Percentiles rank a stretch among this genome's conserved stretches.
phyloP scores from a whole-genome alignment of 1,284 basidiomycete genomes.

The Ganoderma multipileum region DNA sequence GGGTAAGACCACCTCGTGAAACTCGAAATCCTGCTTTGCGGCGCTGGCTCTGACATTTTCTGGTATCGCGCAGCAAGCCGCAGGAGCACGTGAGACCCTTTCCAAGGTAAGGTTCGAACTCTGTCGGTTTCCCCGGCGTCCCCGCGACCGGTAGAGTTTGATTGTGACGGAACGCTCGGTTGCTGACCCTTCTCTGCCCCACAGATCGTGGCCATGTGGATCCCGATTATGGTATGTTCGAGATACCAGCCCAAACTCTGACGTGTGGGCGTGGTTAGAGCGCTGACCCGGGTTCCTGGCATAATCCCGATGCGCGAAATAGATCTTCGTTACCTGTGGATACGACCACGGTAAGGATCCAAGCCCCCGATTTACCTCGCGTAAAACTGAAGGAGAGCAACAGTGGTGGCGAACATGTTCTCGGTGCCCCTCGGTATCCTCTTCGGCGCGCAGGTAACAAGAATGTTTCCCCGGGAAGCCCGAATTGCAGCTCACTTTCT shows the following conservation, averaged over 20 bases:
- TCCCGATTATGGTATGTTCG: conserved; percentile 72
- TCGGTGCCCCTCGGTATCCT: conserved; percentile 76
- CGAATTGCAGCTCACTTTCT: neutral
- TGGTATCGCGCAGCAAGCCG: conserved; percentile 60
- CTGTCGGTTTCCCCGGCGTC: neutral
- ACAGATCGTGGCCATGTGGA: conserved; percentile 72
- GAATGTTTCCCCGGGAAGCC: neutral
- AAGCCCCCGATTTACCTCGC: neutral
- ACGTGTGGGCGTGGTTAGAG: neutral
- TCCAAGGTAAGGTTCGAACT: conserved; percentile 58
- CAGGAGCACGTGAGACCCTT: conserved; percentile 73
- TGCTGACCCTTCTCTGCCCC: neutral
- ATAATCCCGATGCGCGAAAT: neutral
- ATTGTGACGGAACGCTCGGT: neutral
- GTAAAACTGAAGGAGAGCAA: neutral
- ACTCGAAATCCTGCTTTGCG: neutral
- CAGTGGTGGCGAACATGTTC: conserved; percentile 79
- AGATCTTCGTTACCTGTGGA: conserved; percentile 73
- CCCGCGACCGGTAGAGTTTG: neutral
- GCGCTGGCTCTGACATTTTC: neutral
- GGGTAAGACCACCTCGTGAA: conserved; percentile 53
- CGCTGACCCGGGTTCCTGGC: neutral
- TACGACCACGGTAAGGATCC: conserved; percentile 70
- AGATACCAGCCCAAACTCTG: neutral
- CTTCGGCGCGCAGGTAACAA: conserved; percentile 67